Base-by-base conservation (phyloP, 306 rosid genomes). In the Lathyrus oleraceus region DNA sequence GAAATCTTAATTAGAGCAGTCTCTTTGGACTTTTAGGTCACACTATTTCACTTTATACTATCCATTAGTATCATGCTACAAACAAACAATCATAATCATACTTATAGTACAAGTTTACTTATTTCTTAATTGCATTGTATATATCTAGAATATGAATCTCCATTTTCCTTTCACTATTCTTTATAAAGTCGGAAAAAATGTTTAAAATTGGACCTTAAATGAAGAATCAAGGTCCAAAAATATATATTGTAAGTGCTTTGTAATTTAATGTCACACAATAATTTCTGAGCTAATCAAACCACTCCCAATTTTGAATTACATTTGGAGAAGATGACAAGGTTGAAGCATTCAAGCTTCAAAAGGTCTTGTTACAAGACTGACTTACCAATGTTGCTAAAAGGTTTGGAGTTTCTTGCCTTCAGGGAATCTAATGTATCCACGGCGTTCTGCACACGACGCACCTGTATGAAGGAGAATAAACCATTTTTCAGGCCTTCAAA, bases 351-450 rank as follows among this genome's bases (percentile, higher is more conserved):
- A 77, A 76, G 79, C 89, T 82, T 73, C 86, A 25, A 25, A 25
- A 25, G 28, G 76, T 62, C 90, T 81, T 21, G 86, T 65, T 78
- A 86, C 89, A 92, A 78, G 76, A 72, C 88, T 39, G 89, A 71
- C 42, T 81, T 84, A 69, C 76, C 81, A 70, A 48, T 76, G 73
- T 67, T 82, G 76, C 76, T 57, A 60, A 10, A 30, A 4, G 89
- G 87, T 16, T 79, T 83, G 64, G 86, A 71, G 85, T 86, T 88
- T 81, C 81, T 84, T 38, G 32, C 84, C 77, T 85, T 92, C 19
- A 89, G 79, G 42, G 79, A 53, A 62, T 92, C 96, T 59, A 92
- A 32, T 5, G 71, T 65, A 72, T 92, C 96, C 62, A 92, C 96
- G 0, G 79, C 74, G 63, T 81, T 75, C 88, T 89, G 98, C 75